Evolutionary conservation across 2,329 filamentous ascomycete genomes (phyloP).

Genomic region (Phaeosphaeria sp.): DNA sequence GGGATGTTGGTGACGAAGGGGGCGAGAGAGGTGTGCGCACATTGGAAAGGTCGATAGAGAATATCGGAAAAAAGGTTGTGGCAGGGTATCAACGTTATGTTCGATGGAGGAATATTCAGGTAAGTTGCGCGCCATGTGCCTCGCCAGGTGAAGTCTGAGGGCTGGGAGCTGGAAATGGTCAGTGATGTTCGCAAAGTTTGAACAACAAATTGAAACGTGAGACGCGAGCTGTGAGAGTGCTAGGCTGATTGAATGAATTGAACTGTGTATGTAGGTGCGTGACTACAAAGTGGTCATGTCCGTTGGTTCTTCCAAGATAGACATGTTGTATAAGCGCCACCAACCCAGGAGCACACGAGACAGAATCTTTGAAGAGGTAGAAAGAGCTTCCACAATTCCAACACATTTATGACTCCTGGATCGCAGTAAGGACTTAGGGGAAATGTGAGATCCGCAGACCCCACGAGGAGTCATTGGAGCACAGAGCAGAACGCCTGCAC

Average conservation of each 20-base stretch:
- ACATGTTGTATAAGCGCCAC: too few species aligned
- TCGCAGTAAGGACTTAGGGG: neutral
- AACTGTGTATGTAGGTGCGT: neutral
- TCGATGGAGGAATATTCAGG: constrained; percentile 63
- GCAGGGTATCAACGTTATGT: constrained; percentile 70
- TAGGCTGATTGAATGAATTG: neutral
- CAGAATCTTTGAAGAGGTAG: too few species aligned
- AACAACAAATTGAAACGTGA: neutral
- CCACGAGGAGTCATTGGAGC: neutral
- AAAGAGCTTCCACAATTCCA: neutral
- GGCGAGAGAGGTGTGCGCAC: constrained; percentile 74
- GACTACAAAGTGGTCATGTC: neutral
- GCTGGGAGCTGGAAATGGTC: constrained; percentile 47
- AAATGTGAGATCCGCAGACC: neutral
- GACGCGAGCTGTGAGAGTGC: neutral
- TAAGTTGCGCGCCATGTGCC: constrained; percentile 86
- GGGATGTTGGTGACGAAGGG: constrained; percentile 77
- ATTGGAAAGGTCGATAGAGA: constrained; percentile 88
- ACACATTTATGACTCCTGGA: neutral
- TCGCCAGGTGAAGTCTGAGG: constrained; percentile 68
- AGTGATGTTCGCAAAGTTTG: neutral
- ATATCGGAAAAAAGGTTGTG: constrained; percentile 86
- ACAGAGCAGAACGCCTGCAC: neutral
- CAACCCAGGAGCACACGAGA: too few species aligned
- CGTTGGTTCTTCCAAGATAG: too few species aligned